These are phyloP conservation scores for Tetradesmus lagerheimii DNA, from an alignment of 139 green algal species.

Conservation along the genomic window DNA sequence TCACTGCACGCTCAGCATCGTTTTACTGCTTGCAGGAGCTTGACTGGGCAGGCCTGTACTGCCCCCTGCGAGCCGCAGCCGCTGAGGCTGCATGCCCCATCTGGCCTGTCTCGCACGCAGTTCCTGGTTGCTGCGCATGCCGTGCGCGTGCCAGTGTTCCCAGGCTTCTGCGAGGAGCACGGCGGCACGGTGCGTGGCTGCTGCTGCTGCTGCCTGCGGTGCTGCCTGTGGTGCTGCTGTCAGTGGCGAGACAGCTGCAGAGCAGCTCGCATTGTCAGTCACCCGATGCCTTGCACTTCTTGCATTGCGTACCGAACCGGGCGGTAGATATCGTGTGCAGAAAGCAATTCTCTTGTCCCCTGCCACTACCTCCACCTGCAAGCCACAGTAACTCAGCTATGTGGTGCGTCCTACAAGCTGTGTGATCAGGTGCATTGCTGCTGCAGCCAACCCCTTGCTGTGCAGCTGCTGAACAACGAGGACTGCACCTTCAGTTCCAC, in stretches of 20 bases:
- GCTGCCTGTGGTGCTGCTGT: no score
- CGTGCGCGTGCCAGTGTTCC: conserved; percentile 66
- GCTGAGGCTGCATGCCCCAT: conserved; percentile 59
- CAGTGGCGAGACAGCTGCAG: no score
- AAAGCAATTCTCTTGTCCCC: no score
- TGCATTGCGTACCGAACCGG: no score
- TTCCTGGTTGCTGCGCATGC: conserved; percentile 78
- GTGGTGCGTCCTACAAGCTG: neutral
- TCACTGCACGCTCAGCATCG: neutral
- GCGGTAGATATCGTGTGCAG: no score
- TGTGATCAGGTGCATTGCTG: neutral
- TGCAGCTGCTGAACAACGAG: neutral
- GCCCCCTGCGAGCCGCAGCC: conserved; percentile 73
- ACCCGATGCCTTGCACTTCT: no score
- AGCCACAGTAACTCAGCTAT: neutral
- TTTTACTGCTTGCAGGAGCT: neutral
- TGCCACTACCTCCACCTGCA: no score
- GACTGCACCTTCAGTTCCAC: neutral
- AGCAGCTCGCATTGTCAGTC: no score
- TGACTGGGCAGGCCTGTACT: conserved; percentile 61
- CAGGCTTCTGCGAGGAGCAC: conserved; percentile 63
- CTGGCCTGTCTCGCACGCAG: conserved; percentile 74
- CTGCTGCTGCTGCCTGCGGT: neutral
- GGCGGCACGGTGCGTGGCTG: conserved; percentile 71
- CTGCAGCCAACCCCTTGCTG: neutral